Base-by-base conservation (phyloP, 345 rosid species). In the Reutealis trisperma region DNA sequence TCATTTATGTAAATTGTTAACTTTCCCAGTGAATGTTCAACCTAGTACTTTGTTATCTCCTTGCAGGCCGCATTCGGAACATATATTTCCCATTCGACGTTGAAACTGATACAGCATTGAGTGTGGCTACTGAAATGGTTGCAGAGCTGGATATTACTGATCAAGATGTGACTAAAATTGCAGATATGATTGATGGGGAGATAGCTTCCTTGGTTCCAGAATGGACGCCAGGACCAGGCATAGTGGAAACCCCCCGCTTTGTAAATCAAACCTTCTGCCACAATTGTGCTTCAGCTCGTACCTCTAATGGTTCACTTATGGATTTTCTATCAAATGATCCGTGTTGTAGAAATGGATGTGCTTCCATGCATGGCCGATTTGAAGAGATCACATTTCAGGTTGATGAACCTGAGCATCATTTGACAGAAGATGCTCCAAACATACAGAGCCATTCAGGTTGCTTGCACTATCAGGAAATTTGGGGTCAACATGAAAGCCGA, bases 41-140 rank as follows among this genome's bases (percentile, higher is more conserved):
- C 22, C 24, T 58, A 2, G 67, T 24, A 24, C 55, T 60, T 72
- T 44, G 24, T 72, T 69, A 0, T 77, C 22, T 41, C 54, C 81
- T 75, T 79, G 80, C 87, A 93, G 99, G 95, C 70, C 87, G 77
- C 49, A 85, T 91, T 51, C 84, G 98, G 45, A 93, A 93, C 81
- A 96, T 96, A 77, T 87, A 96, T 83, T 96, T 96, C 84, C 97
- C 92, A 0, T 96, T 96, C 14, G 97, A 91, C 62, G 67, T 86
- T 51, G 92, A 90, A 64, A 89, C 64, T 0, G 98, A 96, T 71
- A 91, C 96, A 44, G 98, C 99, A 22, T 79, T 90, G 44, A 92
- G 92, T 44, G 99, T 96, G 51, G 96, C 99, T 32, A 86, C 88
- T n/a, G 99, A 96, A 84, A 96, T 96, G 99, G 94, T 93, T 41